phyloP scores from a whole-genome alignment of 2,329 filamentous ascomycete genomes.

The Neofusicoccum cordaticola region DNA sequence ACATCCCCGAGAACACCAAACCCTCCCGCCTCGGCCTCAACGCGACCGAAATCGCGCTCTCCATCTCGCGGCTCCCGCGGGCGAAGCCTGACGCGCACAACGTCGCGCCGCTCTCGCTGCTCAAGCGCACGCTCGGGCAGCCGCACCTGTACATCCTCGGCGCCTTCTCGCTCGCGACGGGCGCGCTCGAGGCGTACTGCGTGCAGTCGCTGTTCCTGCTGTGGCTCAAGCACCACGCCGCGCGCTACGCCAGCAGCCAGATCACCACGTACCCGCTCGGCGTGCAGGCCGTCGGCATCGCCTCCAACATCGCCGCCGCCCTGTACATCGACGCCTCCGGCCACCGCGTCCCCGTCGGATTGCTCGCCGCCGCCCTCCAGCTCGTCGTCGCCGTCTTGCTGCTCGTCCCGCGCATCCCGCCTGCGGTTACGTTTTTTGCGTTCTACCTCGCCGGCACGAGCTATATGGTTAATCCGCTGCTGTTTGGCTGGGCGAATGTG shows the following conservation, averaged over 20 bases:
- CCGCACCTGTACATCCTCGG: conserved; percentile 35
- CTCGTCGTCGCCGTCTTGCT: conserved; percentile 33
- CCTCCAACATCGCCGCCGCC: conserved; percentile 43
- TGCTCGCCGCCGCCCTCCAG: conserved; percentile 34
- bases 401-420: conserved; percentile 32
- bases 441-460: conserved; percentile 40
- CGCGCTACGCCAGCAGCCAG: conserved; percentile 37
- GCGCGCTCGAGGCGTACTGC: conserved; percentile 34
- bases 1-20: conserved; percentile 25
- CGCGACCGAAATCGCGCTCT: conserved; percentile 27
- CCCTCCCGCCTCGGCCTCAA: conserved; percentile 26
- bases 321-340: conserved; percentile 39
- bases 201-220: conserved; percentile 27
- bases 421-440: conserved; percentile 35
- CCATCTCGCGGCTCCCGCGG: conserved; percentile 27
- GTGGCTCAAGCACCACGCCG: conserved; percentile 35
- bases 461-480: conserved; percentile 41
- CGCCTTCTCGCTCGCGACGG: conserved; percentile 37
- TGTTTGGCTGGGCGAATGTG: conserved; percentile 42
- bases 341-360: conserved; percentile 34
- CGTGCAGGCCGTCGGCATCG: conserved; percentile 56
- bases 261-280: conserved; percentile 57
- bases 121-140: conserved; percentile 23
- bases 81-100: conserved; percentile 27
- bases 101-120: conserved; percentile 26